phyloP scores from a whole-genome alignment of 2,329 filamentous ascomycete genomes.

The Fusarium sterilihyphosum region DNA sequence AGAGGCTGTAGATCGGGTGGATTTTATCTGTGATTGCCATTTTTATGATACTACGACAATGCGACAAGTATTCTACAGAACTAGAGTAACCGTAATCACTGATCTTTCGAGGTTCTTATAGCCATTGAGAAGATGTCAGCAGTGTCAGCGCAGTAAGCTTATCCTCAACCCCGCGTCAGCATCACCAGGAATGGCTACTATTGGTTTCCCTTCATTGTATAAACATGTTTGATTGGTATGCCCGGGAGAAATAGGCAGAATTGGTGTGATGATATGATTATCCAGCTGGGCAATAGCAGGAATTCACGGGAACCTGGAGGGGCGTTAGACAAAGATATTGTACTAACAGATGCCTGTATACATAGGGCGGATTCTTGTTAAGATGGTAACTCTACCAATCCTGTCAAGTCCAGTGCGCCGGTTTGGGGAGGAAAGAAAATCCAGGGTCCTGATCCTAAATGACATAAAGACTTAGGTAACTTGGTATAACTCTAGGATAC shows the following conservation, averaged over 20 bases:
- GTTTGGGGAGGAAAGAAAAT: background rate
- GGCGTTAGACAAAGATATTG: accelerated
- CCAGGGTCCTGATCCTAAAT: background rate
- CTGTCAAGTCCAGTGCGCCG: accelerated
- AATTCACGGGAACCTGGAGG: too few relatives aligned
- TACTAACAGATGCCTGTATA: accelerated
- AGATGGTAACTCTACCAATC: accelerated
- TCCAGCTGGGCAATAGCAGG: background rate
- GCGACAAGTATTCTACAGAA: background rate
- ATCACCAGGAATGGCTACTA: background rate
- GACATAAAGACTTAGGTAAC: background rate
- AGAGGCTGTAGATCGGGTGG: constrained; percentile 29
- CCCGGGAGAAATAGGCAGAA: background rate
- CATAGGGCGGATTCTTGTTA: accelerated
- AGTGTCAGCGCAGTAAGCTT: background rate
- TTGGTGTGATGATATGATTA: background rate
- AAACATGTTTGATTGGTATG: too few relatives aligned
- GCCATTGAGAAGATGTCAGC: background rate
- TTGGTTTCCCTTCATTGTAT: background rate
- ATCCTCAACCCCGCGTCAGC: background rate
- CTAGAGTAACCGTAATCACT: accelerated
- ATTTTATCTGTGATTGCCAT: constrained; percentile 24
- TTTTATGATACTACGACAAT: background rate
- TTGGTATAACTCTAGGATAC: accelerated
- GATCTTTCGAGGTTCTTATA: background rate